Conservation (phyloP, 2,329 filamentous ascomycete species). For the Phialophora verrucosa region DNA sequence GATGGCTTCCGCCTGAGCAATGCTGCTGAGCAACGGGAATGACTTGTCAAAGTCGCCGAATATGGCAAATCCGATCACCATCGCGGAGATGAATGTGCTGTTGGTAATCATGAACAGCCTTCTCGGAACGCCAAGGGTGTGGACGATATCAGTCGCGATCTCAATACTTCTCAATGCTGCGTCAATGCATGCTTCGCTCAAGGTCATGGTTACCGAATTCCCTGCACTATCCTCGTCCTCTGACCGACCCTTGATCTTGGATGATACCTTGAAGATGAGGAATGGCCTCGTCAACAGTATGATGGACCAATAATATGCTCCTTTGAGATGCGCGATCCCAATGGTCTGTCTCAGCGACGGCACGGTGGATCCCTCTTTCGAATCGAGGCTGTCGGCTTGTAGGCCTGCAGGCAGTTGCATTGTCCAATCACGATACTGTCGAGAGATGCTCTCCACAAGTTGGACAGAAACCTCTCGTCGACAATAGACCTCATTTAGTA, state of each 20-base stretch:
- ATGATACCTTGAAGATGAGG: slow-evolving; percentile 58
- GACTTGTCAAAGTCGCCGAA: slow-evolving; percentile 40
- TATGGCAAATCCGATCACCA: slow-evolving; percentile 40
- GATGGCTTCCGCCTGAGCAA: slow-evolving; percentile 38
- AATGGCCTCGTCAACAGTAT: slow-evolving; percentile 61
- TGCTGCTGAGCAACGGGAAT: slow-evolving; percentile 40
- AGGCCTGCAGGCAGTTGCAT: slow-evolving; percentile 51
- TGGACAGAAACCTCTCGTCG: slow-evolving; percentile 51
- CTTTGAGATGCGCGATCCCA: slow-evolving; percentile 57
- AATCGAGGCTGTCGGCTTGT: slow-evolving; percentile 53
- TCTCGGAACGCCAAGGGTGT: slow-evolving; percentile 37
- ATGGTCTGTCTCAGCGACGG: slow-evolving; percentile 46
- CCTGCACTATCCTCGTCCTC: slow-evolving; percentile 30
- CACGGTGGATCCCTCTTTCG: slow-evolving; percentile 40
- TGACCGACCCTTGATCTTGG: slow-evolving; percentile 35
- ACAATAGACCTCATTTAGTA: slow-evolving; percentile 52
- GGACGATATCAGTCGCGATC: slow-evolving; percentile 39
- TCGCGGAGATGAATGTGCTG: slow-evolving; percentile 37
- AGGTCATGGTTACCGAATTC: slow-evolving; percentile 37
- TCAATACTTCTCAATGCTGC: slow-evolving; percentile 47
- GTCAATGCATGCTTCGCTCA: slow-evolving; percentile 52
- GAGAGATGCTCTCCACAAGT: slow-evolving; percentile 50
- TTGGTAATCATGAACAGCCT: slow-evolving; percentile 39
- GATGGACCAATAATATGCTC: slow-evolving; percentile 61
- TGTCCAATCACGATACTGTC: slow-evolving; percentile 52